These are phyloP conservation scores for Thelephora ganbajun DNA, from an alignment of 768 basidiomycete species.

Conservation along the genomic window DNA sequence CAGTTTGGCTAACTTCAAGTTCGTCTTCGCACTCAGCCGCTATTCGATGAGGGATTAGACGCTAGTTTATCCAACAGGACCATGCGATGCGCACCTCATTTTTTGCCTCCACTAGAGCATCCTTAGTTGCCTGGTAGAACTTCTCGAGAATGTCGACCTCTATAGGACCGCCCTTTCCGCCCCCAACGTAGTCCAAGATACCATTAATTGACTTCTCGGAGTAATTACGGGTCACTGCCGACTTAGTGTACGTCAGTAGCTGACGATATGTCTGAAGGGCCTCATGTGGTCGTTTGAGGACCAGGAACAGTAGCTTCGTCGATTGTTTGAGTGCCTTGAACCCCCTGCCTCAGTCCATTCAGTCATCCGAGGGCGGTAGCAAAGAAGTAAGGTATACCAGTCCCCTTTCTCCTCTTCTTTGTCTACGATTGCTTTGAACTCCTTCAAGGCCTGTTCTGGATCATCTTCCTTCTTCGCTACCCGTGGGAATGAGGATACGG, in stretches of 20 bases:
- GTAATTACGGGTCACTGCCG: conserved; percentile 87
- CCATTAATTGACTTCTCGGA: conserved; percentile 99
- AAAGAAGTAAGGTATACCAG: conserved; percentile 40
- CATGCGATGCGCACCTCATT: conserved; percentile 58
- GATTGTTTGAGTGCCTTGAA: conserved; percentile 98
- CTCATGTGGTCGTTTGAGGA: conserved; percentile 63
- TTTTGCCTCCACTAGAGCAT: conserved; percentile 83
- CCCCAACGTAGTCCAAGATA: conserved; percentile 95
- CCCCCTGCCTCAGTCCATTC: conserved; percentile 43
- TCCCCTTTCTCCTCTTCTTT: conserved; percentile 89
- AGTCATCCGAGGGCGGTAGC: conserved; percentile 1
- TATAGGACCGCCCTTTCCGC: conserved; percentile 63
- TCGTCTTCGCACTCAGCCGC: conserved; percentile 91
- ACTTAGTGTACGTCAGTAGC: conserved; percentile 88
- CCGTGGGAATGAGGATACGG: not conserved
- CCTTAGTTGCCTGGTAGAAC: conserved; percentile 90
- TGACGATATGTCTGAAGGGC: conserved; percentile 78
- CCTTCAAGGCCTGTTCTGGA: conserved; percentile 82
- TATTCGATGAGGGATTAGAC: conserved; percentile 16
- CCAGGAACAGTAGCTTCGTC: conserved; percentile 84
- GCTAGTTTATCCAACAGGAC: not conserved
- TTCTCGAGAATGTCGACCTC: conserved; percentile 83
- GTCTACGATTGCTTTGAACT: conserved; percentile 79
- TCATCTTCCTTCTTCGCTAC: conserved; percentile 89
- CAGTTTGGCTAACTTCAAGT: conserved; percentile 90